These are phyloP conservation scores for Macadamia integrifolia DNA, from an alignment of 164 flowering plant species.

Conservation along the genomic window DNA sequence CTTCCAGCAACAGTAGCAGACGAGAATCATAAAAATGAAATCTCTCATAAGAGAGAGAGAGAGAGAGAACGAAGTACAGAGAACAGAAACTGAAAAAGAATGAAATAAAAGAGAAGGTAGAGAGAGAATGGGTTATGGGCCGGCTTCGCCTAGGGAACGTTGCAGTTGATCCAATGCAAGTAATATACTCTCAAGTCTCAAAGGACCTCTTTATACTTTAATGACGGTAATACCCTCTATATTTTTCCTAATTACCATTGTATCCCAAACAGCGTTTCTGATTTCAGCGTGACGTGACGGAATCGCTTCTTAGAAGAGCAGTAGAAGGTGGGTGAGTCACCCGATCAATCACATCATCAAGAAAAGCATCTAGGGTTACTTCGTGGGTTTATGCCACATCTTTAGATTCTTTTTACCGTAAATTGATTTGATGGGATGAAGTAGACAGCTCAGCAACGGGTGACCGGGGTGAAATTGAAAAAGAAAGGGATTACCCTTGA, in stretches of 20 bases:
- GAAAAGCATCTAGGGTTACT: no score
- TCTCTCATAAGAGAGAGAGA: conserved; percentile 7
- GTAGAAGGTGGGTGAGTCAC: no score
- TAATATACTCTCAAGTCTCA: background rate
- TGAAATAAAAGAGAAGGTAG: conserved; percentile 7
- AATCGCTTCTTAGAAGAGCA: conserved; percentile 12
- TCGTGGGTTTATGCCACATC: no score
- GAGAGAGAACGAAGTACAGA: background rate
- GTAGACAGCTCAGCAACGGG: no score
- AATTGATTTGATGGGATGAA: no score
- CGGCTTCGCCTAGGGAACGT: conserved; percentile 38
- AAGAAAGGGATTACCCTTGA: background rate
- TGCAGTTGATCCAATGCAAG: conserved; percentile 5
- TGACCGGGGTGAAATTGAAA: no score
- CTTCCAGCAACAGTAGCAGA: background rate
- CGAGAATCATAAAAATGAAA: background rate
- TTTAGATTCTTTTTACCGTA: no score
- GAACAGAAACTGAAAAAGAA: background rate
- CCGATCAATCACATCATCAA: no score
- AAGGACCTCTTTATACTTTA: background rate
- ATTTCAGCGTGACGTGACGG: conserved; percentile 46
- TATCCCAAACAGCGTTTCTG: conserved; percentile 6
- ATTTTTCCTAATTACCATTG: background rate
- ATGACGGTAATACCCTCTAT: conserved; percentile 23
- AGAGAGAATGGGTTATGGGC: conserved; percentile 1